These are phyloP conservation scores for Handroanthus guayacan DNA, from an alignment of 257 asterid species.

Conservation along the genomic window DNA sequence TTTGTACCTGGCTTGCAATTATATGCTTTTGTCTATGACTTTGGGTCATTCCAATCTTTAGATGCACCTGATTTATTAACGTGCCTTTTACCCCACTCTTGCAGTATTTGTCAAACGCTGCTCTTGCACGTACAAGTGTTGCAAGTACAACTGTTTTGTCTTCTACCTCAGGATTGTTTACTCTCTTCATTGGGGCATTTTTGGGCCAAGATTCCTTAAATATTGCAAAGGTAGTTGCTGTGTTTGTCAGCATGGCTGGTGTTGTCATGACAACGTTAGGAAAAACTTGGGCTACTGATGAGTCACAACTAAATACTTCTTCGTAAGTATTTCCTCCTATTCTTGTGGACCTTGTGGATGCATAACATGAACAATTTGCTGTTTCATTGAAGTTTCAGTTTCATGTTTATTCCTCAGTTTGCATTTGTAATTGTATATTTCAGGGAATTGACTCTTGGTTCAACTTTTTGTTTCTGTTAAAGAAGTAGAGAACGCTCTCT, in stretches of 20 bases:
- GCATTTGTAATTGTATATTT: constrained; percentile 46
- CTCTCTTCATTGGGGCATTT: constrained; percentile 89
- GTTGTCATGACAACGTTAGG: constrained; percentile 95
- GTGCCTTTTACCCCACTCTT: constrained; percentile 29
- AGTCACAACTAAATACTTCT: constrained; percentile 61
- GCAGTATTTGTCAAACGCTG: constrained; percentile 97
- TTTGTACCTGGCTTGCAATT: not conserved
- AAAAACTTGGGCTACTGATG: constrained; percentile 98
- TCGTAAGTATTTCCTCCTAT: constrained; percentile 56
- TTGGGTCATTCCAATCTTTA: constrained; percentile 19
- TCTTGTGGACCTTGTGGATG: constrained; percentile 15
- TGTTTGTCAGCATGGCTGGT: constrained; percentile 90
- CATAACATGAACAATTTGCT: constrained; percentile 27
- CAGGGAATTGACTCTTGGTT: constrained; percentile 67
- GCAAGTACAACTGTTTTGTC: constrained; percentile 98
- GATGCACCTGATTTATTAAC: constrained; percentile 15
- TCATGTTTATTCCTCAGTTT: constrained; percentile 50
- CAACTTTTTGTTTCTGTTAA: constrained; percentile 69
- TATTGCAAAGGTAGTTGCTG: constrained; percentile 82
- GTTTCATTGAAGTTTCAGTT: constrained; percentile 25
- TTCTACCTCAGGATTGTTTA: constrained; percentile 95
- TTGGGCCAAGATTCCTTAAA: constrained; percentile 93
- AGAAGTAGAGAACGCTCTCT: constrained; percentile 83
- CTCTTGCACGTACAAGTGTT: constrained; percentile 98
- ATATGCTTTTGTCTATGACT: not conserved